A percentile compares a stretch with the other conserved stretches of the same genome.
These are phyloP conservation scores for Aspergillus puulaauensis DNA, from an alignment of 2,329 filamentous ascomycete genomes.

Conservation along the genomic window DNA sequence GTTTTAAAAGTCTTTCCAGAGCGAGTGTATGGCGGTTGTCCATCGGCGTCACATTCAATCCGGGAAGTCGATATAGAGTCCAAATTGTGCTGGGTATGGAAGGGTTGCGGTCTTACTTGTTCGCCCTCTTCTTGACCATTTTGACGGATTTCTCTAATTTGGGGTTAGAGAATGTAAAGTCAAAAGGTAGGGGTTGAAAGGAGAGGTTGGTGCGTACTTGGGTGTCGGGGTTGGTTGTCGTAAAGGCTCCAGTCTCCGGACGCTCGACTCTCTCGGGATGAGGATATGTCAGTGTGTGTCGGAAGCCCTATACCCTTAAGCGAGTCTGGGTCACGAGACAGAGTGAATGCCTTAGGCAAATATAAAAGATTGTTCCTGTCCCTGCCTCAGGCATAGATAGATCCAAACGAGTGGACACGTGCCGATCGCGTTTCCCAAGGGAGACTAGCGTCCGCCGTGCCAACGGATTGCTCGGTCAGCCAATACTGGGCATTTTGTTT, in stretches of 20 bases:
- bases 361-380: background rate
- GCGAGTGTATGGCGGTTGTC: conserved; percentile 3
- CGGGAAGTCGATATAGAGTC: conserved; percentile 17
- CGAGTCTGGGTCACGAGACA: conserved; percentile 35
- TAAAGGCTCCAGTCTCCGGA: conserved; percentile 37
- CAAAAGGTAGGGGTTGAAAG: conserved; percentile 14
- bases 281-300: conserved; percentile 36
- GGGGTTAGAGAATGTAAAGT: conserved; percentile 30
- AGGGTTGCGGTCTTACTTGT: conserved; percentile 59
- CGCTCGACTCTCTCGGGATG: conserved; percentile 32
- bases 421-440: conserved; percentile 6
- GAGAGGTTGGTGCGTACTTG: conserved; percentile 36
- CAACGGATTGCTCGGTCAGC: conserved; percentile 23
- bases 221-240: conserved; percentile 42
- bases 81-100: conserved; percentile 27
- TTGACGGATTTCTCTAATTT: conserved; percentile 52
- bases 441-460: conserved; percentile 23
- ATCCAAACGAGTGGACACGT: conserved; percentile 10
- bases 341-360: conserved; percentile 17
- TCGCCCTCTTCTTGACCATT: conserved; percentile 76
- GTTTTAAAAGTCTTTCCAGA: background rate
- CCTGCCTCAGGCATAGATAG: conserved; percentile 15
- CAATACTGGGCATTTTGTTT: conserved; percentile 22
- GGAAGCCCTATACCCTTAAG: conserved; percentile 42
- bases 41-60: conserved; percentile 12